phyloP scores from a whole-genome alignment of 148 eudicot species.

The Cornus suecica region DNA sequence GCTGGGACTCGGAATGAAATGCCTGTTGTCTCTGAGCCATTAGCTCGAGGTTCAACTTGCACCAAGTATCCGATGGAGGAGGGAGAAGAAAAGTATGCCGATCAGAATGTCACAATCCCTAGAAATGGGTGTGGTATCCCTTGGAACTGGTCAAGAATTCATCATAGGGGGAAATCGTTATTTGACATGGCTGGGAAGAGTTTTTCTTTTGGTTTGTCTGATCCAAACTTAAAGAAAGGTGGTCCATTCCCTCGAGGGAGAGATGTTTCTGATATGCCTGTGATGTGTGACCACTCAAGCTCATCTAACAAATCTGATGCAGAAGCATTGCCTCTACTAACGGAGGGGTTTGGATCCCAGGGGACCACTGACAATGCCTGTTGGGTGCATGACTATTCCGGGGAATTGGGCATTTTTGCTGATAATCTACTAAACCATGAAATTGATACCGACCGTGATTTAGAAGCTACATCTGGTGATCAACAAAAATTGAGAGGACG shows the following conservation, averaged over 20 bases:
- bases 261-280: constrained; percentile 38
- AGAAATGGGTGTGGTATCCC: constrained; percentile 88
- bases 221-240: constrained; percentile 57
- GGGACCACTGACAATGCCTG: constrained; percentile 61
- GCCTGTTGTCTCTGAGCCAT: constrained; percentile 85
- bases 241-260: constrained; percentile 36
- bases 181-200: constrained; percentile 91
- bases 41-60: constrained; percentile 46
- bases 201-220: constrained; percentile 89
- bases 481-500: constrained; percentile 38
- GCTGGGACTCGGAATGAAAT: constrained; percentile 42
- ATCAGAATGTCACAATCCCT: constrained; percentile 55
- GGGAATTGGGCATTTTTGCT: constrained; percentile 83
- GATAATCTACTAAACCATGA: constrained; percentile 65
- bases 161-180: constrained; percentile 75
- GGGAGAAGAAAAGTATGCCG: constrained; percentile 37
- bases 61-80: constrained; percentile 33
- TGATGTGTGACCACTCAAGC: constrained; percentile 51
- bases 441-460: constrained; percentile 67
- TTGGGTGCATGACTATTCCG: constrained; percentile 93
- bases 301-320: constrained; percentile 50
- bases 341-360: constrained; percentile 68
- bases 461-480: constrained; percentile 59
- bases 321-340: constrained; percentile 71
- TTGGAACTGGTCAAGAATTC: constrained; percentile 91